Conservation (phyloP, 2,329 filamentous ascomycete species). For the Berkeleyomyces basicola region DNA sequence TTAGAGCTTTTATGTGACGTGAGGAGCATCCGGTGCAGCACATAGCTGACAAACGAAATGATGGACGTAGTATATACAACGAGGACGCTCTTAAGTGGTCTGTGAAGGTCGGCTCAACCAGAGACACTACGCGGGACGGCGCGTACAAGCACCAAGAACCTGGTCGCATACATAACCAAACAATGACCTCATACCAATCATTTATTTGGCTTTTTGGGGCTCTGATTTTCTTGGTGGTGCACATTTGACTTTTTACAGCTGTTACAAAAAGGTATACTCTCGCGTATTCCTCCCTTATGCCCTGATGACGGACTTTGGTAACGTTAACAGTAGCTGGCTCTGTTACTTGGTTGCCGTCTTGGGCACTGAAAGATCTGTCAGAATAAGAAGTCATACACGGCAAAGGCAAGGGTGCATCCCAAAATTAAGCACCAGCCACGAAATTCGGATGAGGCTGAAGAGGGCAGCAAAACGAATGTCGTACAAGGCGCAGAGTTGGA, state of each 20-base stretch:
- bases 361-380: not conserved
- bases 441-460: not conserved
- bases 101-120: not conserved
- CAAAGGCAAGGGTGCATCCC: not conserved
- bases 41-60: not conserved
- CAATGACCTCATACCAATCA: not conserved
- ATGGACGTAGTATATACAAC: not conserved
- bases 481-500: not conserved
- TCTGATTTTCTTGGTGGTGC: not conserved
- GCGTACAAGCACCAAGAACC: not conserved
- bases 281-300: not conserved
- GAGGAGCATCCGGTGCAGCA: not conserved
- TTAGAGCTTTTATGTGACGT: not conserved
- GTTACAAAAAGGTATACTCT: not conserved
- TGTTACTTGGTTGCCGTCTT: not conserved
- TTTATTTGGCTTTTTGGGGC: not conserved
- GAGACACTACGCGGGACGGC: not conserved
- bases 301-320: not conserved
- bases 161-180: not conserved
- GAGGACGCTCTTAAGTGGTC: not conserved
- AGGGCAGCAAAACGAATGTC: not conserved
- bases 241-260: not conserved
- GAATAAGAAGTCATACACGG: not conserved
- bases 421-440: not conserved
- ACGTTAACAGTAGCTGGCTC: not conserved